Evolutionary conservation across 148 eudicot genomes (phyloP).

Genomic region (Persicaria maculosa): DNA sequence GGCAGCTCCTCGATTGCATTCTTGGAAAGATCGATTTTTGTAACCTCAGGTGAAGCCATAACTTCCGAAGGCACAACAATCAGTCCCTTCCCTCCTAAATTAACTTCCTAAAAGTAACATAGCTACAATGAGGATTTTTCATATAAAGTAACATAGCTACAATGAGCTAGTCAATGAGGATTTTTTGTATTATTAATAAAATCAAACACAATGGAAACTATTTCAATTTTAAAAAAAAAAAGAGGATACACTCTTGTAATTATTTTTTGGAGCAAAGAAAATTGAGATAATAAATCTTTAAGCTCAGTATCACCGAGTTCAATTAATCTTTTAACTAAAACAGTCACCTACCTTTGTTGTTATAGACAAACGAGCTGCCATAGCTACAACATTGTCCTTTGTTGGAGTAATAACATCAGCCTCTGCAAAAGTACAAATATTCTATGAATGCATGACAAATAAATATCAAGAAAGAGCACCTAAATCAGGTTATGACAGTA

Average conservation of each 20-base stretch:
- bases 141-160: not conserved
- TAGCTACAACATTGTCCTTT: conserved; percentile 62
- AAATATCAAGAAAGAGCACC: not conserved
- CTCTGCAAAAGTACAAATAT: conserved; percentile 28
- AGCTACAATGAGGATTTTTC: not conserved
- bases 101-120: conserved; percentile 61
- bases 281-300: not conserved
- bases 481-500: not conserved
- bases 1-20: conserved; percentile 84
- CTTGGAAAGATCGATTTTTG: conserved; percentile 72
- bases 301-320: not conserved
- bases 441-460: not conserved
- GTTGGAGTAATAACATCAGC: conserved; percentile 43
- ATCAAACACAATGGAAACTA: too few species aligned
- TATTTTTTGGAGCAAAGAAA: not conserved
- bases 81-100: conserved; percentile 59
- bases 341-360: conserved; percentile 57
- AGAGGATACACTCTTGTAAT: not conserved
- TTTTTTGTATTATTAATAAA: not conserved
- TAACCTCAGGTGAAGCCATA: conserved; percentile 63
- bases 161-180: not conserved
- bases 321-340: not conserved
- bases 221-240: too few species aligned
- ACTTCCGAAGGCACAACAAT: conserved; percentile 62
- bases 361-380: conserved; percentile 79